These are phyloP conservation scores for Dissoconium aciculare DNA, from an alignment of 2,329 filamentous ascomycete genomes.

Conservation along the genomic window DNA sequence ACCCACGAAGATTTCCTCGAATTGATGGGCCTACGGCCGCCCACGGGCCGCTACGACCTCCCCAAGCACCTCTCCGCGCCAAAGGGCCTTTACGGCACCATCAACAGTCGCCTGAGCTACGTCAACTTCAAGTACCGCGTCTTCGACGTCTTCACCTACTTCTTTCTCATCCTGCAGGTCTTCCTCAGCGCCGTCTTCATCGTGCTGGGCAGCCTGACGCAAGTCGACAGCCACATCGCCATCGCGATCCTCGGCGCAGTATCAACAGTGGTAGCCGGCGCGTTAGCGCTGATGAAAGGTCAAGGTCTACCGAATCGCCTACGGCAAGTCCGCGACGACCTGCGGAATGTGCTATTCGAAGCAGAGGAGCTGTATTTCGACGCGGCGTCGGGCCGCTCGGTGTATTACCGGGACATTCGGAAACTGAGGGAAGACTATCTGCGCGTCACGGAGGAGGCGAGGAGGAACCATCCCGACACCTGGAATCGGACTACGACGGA, in stretches of 20 bases:
- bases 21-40: constrained; percentile 19
- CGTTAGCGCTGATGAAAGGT: constrained; percentile 23
- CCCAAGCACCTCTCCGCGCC: constrained; percentile 16
- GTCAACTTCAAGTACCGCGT: constrained; percentile 18
- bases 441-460: constrained; percentile 20
- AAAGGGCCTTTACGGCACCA: constrained; percentile 18
- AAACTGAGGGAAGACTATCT: constrained; percentile 23
- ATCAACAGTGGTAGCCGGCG: constrained; percentile 22
- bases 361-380: constrained; percentile 26
- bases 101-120: constrained; percentile 10
- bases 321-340: constrained; percentile 20
- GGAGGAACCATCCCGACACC: constrained; percentile 24
- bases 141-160: constrained; percentile 20
- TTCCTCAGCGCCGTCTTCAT: constrained; percentile 24
- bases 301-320: constrained; percentile 25
- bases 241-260: constrained; percentile 22
- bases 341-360: constrained; percentile 22
- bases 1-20: constrained; percentile 17
- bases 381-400: constrained; percentile 17
- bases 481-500: constrained; percentile 16
- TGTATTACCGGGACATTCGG: constrained; percentile 22
- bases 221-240: constrained; percentile 18
- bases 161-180: constrained; percentile 21
- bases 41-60: constrained; percentile 8
- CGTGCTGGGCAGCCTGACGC: constrained; percentile 19